Evolutionary conservation across 1,284 basidiomycete species (phyloP).

Genomic region (Cutaneotrichosporon sp.): DNA sequence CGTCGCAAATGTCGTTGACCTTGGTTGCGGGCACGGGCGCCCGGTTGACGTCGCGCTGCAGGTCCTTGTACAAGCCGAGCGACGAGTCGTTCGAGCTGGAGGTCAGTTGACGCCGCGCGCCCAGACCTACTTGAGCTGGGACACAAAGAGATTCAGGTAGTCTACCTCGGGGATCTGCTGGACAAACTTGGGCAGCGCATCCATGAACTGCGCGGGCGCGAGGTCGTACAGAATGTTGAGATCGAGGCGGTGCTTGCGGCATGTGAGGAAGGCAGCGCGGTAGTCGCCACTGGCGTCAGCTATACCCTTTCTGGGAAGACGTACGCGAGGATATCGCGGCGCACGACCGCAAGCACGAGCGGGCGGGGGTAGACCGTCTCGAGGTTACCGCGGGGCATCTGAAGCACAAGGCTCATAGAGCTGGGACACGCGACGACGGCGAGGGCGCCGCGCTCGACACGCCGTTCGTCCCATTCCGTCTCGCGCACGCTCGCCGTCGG

Average conservation of each 20-base stretch:
- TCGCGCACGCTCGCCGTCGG: constrained; percentile 30
- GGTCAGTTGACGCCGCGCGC: constrained; percentile 2
- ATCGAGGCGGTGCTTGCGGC: constrained; percentile 89
- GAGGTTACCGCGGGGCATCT: constrained; percentile 96
- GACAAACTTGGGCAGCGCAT: constrained; percentile 62
- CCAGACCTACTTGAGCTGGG: constrained; percentile 65
- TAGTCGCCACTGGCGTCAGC: constrained; percentile 52
- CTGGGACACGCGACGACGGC: constrained; percentile 81
- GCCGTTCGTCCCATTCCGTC: constrained; percentile 62
- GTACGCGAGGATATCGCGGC: constrained; percentile 65
- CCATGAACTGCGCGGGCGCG: constrained; percentile 63
- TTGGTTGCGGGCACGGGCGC: constrained; percentile 39
- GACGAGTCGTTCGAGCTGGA: constrained; percentile 27
- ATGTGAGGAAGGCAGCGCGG: constrained; percentile 79
- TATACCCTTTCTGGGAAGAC: constrained; percentile 32
- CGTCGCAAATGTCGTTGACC: constrained; percentile 71
- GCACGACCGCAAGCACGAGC: constrained; percentile 77
- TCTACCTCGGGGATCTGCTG: constrained; percentile 85
- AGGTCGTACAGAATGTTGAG: constrained; percentile 82
- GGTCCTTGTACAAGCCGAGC: constrained; percentile 26
- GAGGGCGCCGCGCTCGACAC: constrained; percentile 77
- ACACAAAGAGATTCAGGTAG: constrained; percentile 87
- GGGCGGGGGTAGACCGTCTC: constrained; percentile 93
- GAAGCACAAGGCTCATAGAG: constrained; percentile 81
- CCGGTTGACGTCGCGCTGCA: constrained; percentile 2